phyloP scores from a whole-genome alignment of 2,329 filamentous ascomycete species.

The Penicillium sp. region DNA sequence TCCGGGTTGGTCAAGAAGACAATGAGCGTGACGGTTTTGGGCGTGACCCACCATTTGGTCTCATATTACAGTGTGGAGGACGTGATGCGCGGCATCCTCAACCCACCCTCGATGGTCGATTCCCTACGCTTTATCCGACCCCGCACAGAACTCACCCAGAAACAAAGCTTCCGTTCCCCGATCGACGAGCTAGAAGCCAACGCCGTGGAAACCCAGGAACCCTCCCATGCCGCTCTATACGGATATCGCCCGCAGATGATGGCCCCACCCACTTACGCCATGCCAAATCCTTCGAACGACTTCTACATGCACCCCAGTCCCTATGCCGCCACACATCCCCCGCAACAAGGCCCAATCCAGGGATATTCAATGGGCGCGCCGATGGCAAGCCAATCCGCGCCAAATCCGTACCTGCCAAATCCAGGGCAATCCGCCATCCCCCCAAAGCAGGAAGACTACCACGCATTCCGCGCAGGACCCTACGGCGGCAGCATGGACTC shows the following conservation, averaged over 20 bases:
- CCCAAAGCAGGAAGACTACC: constrained; percentile 41
- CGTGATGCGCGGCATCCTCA: constrained; percentile 62
- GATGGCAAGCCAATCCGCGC: constrained; percentile 35
- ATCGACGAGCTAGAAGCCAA: constrained; percentile 59
- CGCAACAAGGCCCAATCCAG: constrained; percentile 34
- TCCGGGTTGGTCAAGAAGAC: constrained; percentile 89
- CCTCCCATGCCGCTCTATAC: constrained; percentile 40
- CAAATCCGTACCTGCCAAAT: constrained; percentile 40
- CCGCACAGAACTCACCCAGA: constrained; percentile 58
- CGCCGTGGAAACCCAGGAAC: constrained; percentile 42
- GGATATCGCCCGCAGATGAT: constrained; percentile 43
- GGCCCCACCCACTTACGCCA: constrained; percentile 35
- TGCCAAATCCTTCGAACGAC: constrained; percentile 36
- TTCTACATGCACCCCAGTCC: constrained; percentile 40
- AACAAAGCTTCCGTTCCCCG: constrained; percentile 66
- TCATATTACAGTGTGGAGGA: constrained; percentile 86
- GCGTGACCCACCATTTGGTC: constrained; percentile 79
- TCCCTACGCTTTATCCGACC: constrained; percentile 54
- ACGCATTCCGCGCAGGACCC: constrained; percentile 34
- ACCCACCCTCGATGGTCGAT: constrained; percentile 58
- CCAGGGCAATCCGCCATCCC: constrained; percentile 33
- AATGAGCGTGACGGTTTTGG: constrained; percentile 73
- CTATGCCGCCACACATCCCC: constrained; percentile 37
- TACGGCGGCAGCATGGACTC: constrained; percentile 40
- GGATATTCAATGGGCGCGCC: constrained; percentile 38